These are phyloP conservation scores for Alloteropsis angusta DNA, from an alignment of 202 grass and related monocot species.

Conservation along the genomic window DNA sequence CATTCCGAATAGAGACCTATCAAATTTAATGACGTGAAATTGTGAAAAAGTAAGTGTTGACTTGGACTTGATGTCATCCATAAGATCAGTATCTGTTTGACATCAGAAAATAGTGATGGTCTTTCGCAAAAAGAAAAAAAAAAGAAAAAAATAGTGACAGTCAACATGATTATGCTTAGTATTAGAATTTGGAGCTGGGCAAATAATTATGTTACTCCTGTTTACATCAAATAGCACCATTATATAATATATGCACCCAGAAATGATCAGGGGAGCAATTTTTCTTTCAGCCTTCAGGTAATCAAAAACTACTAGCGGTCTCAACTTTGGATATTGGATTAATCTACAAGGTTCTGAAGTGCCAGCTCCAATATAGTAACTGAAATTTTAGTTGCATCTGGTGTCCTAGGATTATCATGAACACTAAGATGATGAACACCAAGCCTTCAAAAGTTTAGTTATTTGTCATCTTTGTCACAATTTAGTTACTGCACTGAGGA, in stretches of 20 bases:
- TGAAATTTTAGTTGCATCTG: neutral
- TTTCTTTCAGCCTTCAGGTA: constrained; percentile 17
- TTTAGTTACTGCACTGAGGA: constrained; percentile 26
- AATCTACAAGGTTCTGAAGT: neutral
- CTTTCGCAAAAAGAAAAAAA: no score
- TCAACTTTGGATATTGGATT: constrained; percentile 1
- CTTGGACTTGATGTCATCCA: neutral
- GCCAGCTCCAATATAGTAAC: neutral
- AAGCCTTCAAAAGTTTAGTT: constrained; percentile 1
- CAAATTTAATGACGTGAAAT: neutral
- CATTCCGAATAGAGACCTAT: neutral
- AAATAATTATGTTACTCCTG: neutral
- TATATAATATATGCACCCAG: neutral
- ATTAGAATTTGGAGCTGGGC: neutral
- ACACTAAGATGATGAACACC: neutral
- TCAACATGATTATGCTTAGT: neutral
- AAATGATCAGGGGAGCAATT: neutral
- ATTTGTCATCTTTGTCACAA: neutral
- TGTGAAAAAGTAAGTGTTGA: neutral
- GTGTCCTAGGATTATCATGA: neutral
- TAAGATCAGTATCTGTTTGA: neutral
- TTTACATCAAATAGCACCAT: neutral
- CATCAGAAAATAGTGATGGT: no score
- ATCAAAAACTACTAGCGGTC: neutral
- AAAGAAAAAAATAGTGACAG: neutral